Evolutionary conservation across 345 rosid genomes (phyloP).

Genomic region (Aquilaria sinensis): DNA sequence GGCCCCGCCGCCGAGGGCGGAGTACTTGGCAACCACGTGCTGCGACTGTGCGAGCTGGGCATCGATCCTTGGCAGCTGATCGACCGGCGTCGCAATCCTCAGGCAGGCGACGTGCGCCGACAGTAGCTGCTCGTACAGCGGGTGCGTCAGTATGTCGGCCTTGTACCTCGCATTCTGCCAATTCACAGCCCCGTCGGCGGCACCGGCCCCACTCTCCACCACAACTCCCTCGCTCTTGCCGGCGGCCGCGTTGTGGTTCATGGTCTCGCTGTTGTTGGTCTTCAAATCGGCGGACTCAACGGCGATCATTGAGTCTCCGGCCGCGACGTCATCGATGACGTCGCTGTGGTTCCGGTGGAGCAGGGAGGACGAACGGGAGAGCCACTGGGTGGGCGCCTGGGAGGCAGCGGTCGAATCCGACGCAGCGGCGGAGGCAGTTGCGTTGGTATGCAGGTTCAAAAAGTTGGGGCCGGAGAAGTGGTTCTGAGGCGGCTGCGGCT

Average conservation of each 20-base stretch:
- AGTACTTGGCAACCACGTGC: slow-evolving; percentile 84
- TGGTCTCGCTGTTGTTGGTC: slow-evolving; percentile 19
- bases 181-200: slow-evolving; percentile 46
- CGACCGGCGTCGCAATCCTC: slow-evolving; percentile 93
- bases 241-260: slow-evolving; percentile 17
- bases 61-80: slow-evolving; percentile 91
- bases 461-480: slow-evolving; percentile 57
- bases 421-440: slow-evolving; percentile 26
- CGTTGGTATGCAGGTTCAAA: slow-evolving; percentile 67
- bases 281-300: slow-evolving; percentile 45
- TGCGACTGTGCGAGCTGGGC: slow-evolving; percentile 97
- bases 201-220: slow-evolving; percentile 28
- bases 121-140: slow-evolving; percentile 85
- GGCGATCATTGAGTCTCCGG: slow-evolving; percentile 40
- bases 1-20: slow-evolving; percentile 43
- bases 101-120: slow-evolving; percentile 88
- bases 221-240: slow-evolving; percentile 37
- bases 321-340: slow-evolving; percentile 51
- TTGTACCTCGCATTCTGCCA: slow-evolving; percentile 90
- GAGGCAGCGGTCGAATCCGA: slow-evolving; percentile 38
- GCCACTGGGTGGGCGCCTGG: slow-evolving; percentile 56
- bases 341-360: slow-evolving; percentile 44
- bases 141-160: slow-evolving; percentile 85
- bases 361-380: slow-evolving; percentile 58
- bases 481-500: slow-evolving; percentile 24